Evolutionary conservation across 352 stramenopile species (phyloP).

Genomic region (Phytophthora kernoviae): DNA sequence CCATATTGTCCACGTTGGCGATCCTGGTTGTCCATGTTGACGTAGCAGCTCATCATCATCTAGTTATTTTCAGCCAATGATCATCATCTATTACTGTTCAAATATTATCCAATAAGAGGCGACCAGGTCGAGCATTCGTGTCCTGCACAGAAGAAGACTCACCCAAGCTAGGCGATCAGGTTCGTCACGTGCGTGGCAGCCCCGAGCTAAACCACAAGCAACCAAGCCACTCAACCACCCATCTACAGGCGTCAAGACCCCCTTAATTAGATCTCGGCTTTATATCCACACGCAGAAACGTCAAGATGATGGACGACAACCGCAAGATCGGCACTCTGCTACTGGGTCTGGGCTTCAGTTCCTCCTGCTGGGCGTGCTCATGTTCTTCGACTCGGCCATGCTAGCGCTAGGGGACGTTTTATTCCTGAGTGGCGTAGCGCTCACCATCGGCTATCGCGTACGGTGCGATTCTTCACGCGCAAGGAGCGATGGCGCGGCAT

Average conservation of each 20-base stretch:
- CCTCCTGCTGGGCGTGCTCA: slow-evolving; percentile 93
- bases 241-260: no score
- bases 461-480: slow-evolving; percentile 94
- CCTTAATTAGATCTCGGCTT: no score
- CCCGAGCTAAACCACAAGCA: not conserved
- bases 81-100: not conserved
- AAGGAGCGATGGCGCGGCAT: slow-evolving; percentile 94
- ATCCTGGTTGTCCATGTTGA: not conserved
- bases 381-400: slow-evolving; percentile 95
- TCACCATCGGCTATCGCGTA: slow-evolving; percentile 94
- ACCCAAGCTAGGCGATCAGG: not conserved
- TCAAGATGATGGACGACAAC: slow-evolving; percentile 91
- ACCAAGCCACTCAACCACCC: not conserved
- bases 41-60: not conserved
- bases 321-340: slow-evolving; percentile 96
- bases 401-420: slow-evolving; percentile 94
- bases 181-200: slow-evolving; percentile 6
- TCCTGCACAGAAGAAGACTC: not conserved
- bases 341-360: slow-evolving; percentile 92
- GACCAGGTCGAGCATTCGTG: slow-evolving; percentile 15
- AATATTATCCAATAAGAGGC: slow-evolving; percentile 38
- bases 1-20: not conserved
- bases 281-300: not conserved
- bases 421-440: slow-evolving; percentile 92
- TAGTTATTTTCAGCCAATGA: slow-evolving; percentile 24